phyloP scores from a whole-genome alignment of 2,329 filamentous ascomycete species.

The Pezicula carpinea region DNA sequence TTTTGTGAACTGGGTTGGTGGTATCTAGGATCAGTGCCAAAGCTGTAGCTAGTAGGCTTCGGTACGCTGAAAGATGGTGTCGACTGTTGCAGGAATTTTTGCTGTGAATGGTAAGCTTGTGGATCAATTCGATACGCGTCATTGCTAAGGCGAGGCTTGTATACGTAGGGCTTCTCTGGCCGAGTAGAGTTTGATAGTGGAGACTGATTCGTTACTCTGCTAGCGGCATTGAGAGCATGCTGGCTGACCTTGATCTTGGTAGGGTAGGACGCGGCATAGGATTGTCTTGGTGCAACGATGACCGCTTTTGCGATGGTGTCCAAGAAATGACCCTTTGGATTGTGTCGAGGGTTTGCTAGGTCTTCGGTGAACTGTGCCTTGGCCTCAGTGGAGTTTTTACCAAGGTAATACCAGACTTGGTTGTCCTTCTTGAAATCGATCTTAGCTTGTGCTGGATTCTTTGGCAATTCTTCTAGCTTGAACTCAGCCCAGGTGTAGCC shows the following conservation, averaged over 20 bases:
- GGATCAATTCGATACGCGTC: conserved; percentile 26
- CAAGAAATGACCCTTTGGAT: conserved; percentile 66
- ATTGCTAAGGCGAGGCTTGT: conserved; percentile 38
- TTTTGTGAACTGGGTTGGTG: background rate
- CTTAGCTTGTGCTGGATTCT: conserved; percentile 58
- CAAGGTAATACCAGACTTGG: conserved; percentile 85
- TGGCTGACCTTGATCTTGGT: conserved; percentile 18
- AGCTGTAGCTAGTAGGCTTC: conserved; percentile 16
- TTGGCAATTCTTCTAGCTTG: conserved; percentile 52
- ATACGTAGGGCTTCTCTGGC: conserved; percentile 46
- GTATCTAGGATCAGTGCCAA: conserved; percentile 27
- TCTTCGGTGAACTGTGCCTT: conserved; percentile 89
- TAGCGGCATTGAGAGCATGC: conserved; percentile 19
- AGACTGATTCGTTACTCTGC: conserved; percentile 25
- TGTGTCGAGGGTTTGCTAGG: conserved; percentile 52
- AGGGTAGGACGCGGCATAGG: conserved; percentile 28
- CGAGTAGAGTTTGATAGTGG: conserved; percentile 21
- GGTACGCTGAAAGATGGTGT: conserved; percentile 8
- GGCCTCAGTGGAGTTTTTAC: conserved; percentile 80
- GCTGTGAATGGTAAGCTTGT: conserved; percentile 28
- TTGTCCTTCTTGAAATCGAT: conserved; percentile 69
- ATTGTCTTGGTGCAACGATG: conserved; percentile 34
- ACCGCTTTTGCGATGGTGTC: conserved; percentile 59
- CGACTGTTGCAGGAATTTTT: conserved; percentile 26
- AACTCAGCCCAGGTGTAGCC: conserved; percentile 78